phyloP scores from a whole-genome alignment of 805 yeast species.

The Wickerhamiella australiensis region DNA sequence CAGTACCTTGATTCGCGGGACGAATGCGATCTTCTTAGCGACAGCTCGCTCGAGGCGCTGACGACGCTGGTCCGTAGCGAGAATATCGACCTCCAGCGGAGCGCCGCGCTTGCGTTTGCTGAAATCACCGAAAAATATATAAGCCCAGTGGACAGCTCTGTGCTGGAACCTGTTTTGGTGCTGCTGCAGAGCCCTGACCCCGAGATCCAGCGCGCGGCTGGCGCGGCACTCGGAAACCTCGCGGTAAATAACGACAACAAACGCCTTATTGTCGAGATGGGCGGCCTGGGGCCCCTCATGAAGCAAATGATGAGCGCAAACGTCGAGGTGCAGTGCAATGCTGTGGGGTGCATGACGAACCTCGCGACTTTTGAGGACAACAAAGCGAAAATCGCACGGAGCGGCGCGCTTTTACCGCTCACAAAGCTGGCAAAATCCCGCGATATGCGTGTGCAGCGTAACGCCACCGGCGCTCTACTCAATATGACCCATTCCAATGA shows the following conservation, averaged over 20 bases:
- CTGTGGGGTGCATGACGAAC: slow-evolving; percentile 97
- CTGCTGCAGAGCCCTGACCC: slow-evolving; percentile 76
- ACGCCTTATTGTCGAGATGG: slow-evolving; percentile 90
- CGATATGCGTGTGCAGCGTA: slow-evolving; percentile 93
- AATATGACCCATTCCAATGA: slow-evolving; percentile 98
- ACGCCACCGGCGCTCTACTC: slow-evolving; percentile 94
- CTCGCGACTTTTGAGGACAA: slow-evolving; percentile 96
- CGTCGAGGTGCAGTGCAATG: slow-evolving; percentile 97
- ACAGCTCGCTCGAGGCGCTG: slow-evolving; percentile 72
- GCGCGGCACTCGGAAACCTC: slow-evolving; percentile 95
- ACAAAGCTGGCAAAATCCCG: slow-evolving; percentile 89
- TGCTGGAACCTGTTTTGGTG: slow-evolving; percentile 83
- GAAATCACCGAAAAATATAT: slow-evolving; percentile 91
- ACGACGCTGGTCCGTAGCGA: slow-evolving; percentile 90
- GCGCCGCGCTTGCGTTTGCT: slow-evolving; percentile 97
- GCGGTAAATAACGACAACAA: slow-evolving; percentile 96
- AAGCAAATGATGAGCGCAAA: slow-evolving; percentile 96
- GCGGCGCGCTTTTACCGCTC: slow-evolving; percentile 90
- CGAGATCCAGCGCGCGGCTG: slow-evolving; percentile 96
- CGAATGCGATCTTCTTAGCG: slow-evolving; percentile 79
- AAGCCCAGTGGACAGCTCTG: slow-evolving; percentile 79
- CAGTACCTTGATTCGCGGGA: slow-evolving; percentile 81
- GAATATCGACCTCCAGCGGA: slow-evolving; percentile 84
- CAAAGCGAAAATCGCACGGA: slow-evolving; percentile 87
- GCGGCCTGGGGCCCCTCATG: slow-evolving; percentile 90